Evolutionary conservation across 768 basidiomycete species (phyloP), one percentile per base, ranked within the genome.

Genomic region (Pilatotrama ljubarskyi): DNA sequence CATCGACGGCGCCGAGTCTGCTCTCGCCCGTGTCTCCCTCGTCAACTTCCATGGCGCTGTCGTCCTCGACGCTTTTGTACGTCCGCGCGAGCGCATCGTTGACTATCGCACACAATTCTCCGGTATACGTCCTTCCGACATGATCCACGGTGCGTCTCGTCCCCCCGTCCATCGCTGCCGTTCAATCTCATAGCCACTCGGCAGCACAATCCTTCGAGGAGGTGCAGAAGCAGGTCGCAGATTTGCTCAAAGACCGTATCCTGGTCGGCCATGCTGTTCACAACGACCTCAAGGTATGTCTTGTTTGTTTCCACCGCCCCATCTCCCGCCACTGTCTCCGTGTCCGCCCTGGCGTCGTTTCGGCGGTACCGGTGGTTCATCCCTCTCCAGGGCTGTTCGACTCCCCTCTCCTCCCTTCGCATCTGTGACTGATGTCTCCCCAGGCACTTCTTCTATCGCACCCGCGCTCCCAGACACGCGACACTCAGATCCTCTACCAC

Each of bases 61-160:
- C 25, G 76, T 88, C 41, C 71, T 97, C 63, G 95, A 98, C 67
- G 88, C 82, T 50, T 95, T 93, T 64, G 96, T 99, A 32, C 78
- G 82, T 51, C 95, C 93, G 69, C 81, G 86, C 50, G 95, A 97
- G 71, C 81, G 82, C 14, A 94, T 98, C 10, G 89, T 93, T 11
- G 96, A 99, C 73, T 98, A 95, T 75, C 77, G 95, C 56, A 99
- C 97, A 0, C 82, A 87, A 74, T 94, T 84, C 71, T 94, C 91
- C 68, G 96, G 96, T 0, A 83, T 99, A 9, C 76, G 93, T 26
- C 82, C 82, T 37, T 70, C 75, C 14, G 93, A 98, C 70, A 82
- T 98, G 79, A 71, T 82, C 0, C 77, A 84, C 51, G 88, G 89
- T 86, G 68, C 44, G 76, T 71, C 18, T 6, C n/a, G n/a, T n/a